Evolutionary conservation across 2,329 filamentous ascomycete genomes (phyloP).

Genomic region (Xylogone sp.): DNA sequence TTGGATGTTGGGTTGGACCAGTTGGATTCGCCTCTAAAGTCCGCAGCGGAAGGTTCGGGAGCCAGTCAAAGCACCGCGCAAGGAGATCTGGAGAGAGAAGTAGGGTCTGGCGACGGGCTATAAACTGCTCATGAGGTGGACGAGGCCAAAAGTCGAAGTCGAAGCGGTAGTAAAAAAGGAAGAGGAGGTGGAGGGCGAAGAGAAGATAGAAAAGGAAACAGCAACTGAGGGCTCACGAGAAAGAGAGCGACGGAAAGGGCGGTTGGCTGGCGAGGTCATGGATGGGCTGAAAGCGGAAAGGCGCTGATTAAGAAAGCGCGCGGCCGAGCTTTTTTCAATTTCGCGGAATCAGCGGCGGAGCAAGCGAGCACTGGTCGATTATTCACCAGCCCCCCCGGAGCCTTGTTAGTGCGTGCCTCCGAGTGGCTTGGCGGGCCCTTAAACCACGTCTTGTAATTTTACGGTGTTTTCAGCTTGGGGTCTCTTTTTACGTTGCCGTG

Average conservation of each 20-base stretch:
- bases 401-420: not conserved
- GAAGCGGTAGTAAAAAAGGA: constrained; percentile 1
- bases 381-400: not conserved
- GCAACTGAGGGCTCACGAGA: not conserved
- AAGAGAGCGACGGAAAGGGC: not conserved
- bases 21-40: not conserved
- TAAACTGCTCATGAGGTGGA: constrained; percentile 24
- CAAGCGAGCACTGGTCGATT: not conserved
- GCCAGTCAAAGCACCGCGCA: not conserved
- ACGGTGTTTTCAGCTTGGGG: too few relatives aligned
- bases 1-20: constrained; percentile 1
- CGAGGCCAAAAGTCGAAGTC: constrained; percentile 11
- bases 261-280: not conserved
- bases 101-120: constrained; percentile 14
- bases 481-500: too few relatives aligned
- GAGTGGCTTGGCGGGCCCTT: too few relatives aligned
- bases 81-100: constrained; percentile 3
- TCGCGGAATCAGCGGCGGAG: not conserved
- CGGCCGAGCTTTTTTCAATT: not conserved
- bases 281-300: not conserved
- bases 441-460: too few relatives aligned
- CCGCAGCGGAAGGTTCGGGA: not conserved
- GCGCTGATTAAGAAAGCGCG: not conserved
- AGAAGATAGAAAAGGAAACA: constrained; percentile 1
- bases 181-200: constrained; percentile 3